Evolutionary conservation across 805 yeast genomes (phyloP).

Genomic region (Hanseniaspora singularis): DNA sequence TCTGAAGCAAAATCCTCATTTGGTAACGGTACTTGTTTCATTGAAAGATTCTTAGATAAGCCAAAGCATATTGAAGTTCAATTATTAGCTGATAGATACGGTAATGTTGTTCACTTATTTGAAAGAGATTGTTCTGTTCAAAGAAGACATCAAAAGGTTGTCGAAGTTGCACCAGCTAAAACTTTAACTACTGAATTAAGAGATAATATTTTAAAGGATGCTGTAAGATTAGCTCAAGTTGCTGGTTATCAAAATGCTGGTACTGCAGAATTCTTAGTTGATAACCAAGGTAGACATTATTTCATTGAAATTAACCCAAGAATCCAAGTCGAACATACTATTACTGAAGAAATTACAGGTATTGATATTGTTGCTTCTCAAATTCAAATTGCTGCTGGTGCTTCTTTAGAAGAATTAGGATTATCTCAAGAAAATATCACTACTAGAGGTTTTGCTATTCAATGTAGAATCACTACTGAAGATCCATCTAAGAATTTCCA

Average conservation of each 20-base stretch:
- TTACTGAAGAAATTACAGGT: slow-evolving; percentile 97
- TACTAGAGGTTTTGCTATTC: slow-evolving; percentile 94
- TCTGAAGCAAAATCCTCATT: slow-evolving; percentile 93
- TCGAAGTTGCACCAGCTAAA: slow-evolving; percentile 95
- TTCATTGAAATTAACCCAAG: slow-evolving; percentile 97
- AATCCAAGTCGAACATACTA: slow-evolving; percentile 96
- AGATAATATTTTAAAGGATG: slow-evolving; percentile 86
- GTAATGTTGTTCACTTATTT: slow-evolving; percentile 87
- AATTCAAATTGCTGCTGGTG: slow-evolving; percentile 98
- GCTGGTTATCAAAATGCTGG: slow-evolving; percentile 96
- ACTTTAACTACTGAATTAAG: slow-evolving; percentile 72
- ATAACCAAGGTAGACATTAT: slow-evolving; percentile 84
- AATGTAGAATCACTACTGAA: slow-evolving; percentile 97
- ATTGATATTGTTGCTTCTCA: slow-evolving; percentile 97
- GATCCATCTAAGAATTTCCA: slow-evolving; percentile 94
- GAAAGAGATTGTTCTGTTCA: slow-evolving; percentile 99
- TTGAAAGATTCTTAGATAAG: slow-evolving; percentile 84
- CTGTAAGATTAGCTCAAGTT: slow-evolving; percentile 77
- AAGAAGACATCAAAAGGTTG: slow-evolving; percentile 98
- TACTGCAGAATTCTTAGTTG: slow-evolving; percentile 95
- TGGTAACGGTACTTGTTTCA: slow-evolving; percentile 96
- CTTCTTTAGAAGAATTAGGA: slow-evolving; percentile 81
- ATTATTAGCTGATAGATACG: slow-evolving; percentile 82
- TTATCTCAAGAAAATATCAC: slow-evolving; percentile 88
- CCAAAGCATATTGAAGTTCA: slow-evolving; percentile 98